phyloP scores from a whole-genome alignment of 2,329 filamentous ascomycete genomes.

The Lasiodiplodia theobromae region DNA sequence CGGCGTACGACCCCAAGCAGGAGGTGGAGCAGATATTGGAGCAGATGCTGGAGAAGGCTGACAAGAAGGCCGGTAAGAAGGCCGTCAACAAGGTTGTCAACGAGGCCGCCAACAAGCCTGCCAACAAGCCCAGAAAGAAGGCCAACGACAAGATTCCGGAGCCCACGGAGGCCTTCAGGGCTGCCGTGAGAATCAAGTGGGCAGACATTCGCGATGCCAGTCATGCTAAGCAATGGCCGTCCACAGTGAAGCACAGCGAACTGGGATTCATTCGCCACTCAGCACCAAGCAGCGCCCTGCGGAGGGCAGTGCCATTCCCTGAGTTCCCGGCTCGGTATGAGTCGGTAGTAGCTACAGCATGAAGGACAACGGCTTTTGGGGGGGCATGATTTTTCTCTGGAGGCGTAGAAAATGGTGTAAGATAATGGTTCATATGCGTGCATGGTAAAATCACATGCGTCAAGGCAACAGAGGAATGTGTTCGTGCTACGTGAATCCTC shows the following conservation, averaged over 20 bases:
- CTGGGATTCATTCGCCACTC: slow-evolving; percentile 29
- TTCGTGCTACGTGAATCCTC: neutral
- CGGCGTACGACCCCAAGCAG: no score
- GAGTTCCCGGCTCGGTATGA: no score
- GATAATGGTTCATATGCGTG: neutral
- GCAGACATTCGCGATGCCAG: slow-evolving; percentile 43
- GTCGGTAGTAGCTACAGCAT: neutral
- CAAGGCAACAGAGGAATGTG: neutral
- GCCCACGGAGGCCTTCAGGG: neutral
- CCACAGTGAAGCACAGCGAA: slow-evolving; percentile 32
- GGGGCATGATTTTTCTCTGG: neutral
- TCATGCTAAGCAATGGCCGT: slow-evolving; percentile 35
- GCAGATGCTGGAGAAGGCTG: no score
- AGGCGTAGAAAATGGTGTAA: neutral
- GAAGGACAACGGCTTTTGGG: neutral
- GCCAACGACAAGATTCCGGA: slow-evolving; percentile 5
- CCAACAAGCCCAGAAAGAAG: neutral
- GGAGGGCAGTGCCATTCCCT: no score
- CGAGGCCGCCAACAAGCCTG: neutral
- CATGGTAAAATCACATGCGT: neutral
- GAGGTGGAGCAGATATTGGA: no score
- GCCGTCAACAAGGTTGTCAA: neutral
- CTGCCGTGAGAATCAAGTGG: slow-evolving; percentile 42
- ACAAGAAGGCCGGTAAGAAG: neutral
- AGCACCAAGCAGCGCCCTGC: neutral